Evolutionary conservation across 1,284 basidiomycete genomes (phyloP), one percentile per base, ranked within the genome.

Genomic region (Rhodotorula mucilaginosa): DNA sequence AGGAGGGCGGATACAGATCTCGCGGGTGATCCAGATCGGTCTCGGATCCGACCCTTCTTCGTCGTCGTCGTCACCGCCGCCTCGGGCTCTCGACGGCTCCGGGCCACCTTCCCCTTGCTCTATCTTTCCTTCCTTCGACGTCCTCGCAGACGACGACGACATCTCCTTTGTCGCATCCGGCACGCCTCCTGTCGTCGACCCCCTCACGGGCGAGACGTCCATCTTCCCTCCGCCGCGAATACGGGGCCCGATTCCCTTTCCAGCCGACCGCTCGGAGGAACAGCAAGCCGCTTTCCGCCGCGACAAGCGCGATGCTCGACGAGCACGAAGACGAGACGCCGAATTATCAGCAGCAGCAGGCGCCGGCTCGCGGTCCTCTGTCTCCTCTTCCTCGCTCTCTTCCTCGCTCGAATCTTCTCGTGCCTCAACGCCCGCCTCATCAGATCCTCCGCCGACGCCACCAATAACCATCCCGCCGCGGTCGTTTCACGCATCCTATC

Each of bases 71-170:
- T 52, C 61, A 0, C 19, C 51, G 49, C 49, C 49, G 12, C 49
- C 49, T n/a, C 21, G 49, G 6, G 19, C 56, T 21, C 12, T 21
- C 29, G 56, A 34, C 31, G 34, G 8, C 57, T 13, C 49, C 3
- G 15, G 23, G 5, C 18, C 34, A 10, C 44, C 39, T 4, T 34
- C 48, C 7, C 58, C 47, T 26, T 49, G 31, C 13, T 5, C 60
- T 10, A 52, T 49, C 56, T 71, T 69, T 39, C 34, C 64, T 26
- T 71, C 70, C 3, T 68, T 65, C 47, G 51, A 63, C 31, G 70
- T 69, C 39, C 46, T 58, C 6, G 19, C 46, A 82, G 85, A 85
- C 60, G 85, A 86, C 57, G 85, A 88, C 58, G 88, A 86, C 79
- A 83, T 88, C 76, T 87, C 88, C 79, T 82, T 79, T 52, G 86